Base-by-base conservation (phyloP, 768 basidiomycete genomes). In the Naganishia onofrii region DNA sequence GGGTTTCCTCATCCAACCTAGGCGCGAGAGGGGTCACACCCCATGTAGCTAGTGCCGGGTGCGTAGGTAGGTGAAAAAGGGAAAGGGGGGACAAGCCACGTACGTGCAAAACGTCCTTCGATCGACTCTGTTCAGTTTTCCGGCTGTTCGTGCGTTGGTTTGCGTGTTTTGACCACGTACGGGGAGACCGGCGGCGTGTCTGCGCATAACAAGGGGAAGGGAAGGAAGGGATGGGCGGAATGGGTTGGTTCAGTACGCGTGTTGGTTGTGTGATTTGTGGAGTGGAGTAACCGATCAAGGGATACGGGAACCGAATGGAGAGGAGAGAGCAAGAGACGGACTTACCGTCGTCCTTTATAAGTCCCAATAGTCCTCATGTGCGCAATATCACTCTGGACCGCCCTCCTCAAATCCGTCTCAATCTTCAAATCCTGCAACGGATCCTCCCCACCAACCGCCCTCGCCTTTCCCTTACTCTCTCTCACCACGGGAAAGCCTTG, bases 161-260 rank as follows among this genome's bases (percentile, higher is more conserved):
- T 88, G 89, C 4, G 94, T 97, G 67, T 89, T 89, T 82, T 98
- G 95, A 68, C 95, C 95, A 80, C 95, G 86, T 71, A 98, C 95
- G 3, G 95, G 95, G 54, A 95, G 82, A 70, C 88, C 87, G 88
- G 93, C 92, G 9, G 92, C 92, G 80, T 98, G 95, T 72, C 78
- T 79, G 38, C 0, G 28, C 0, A 31, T 9, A 2, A 19, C 21
- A 42, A 66, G 1, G 38, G 12, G 42, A 60, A 34, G 23, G 31
- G 36, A 19, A 32, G n/a, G 21, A 53, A n/a, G 58, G 19, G 58
- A 52, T 10, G 34, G 32, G 6, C 29, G n/a, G 68, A 15, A 42
- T 2, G 15, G 42, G 42, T 17, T 5, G 12, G 36, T 2, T 42
- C 13, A 42, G 42, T 42, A 42, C 42, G 42, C 12, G 36, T 12